These are phyloP conservation scores for Phaffia australis DNA, from an alignment of 768 basidiomycete species.

Conservation along the genomic window DNA sequence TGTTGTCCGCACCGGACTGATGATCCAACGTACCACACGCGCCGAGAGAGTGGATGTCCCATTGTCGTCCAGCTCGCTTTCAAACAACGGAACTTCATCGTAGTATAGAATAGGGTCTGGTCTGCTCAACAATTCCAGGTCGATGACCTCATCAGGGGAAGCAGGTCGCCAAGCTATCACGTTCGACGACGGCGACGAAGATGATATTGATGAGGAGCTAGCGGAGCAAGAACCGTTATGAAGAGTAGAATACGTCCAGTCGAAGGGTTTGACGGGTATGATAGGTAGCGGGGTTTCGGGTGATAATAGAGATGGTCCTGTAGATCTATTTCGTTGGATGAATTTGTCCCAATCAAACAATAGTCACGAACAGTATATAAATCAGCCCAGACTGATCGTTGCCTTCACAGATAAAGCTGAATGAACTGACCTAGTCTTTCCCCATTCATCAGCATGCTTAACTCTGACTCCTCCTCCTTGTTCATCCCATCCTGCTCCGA, in stretches of 20 bases:
- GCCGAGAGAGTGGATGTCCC: slow-evolving; percentile 75
- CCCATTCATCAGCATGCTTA: slow-evolving; percentile 87
- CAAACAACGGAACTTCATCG: slow-evolving; percentile 85
- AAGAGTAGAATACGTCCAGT: slow-evolving; percentile 94
- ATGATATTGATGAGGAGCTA: slow-evolving; percentile 1
- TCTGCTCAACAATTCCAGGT: slow-evolving; percentile 69
- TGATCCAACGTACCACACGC: slow-evolving; percentile 58
- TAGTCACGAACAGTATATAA: neutral
- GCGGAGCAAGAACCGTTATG: slow-evolving; percentile 50
- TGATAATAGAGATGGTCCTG: slow-evolving; percentile 28
- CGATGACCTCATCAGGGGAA: slow-evolving; percentile 53
- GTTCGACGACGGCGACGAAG: slow-evolving; percentile 1
- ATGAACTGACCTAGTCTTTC: slow-evolving; percentile 59
- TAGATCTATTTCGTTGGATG: slow-evolving; percentile 13
- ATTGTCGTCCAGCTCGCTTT: slow-evolving; percentile 96
- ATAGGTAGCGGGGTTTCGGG: slow-evolving; percentile 33
- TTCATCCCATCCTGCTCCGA: slow-evolving; percentile 58
- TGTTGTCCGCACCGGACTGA: no score
- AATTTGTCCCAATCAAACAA: neutral
- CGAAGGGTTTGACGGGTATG: slow-evolving; percentile 66
- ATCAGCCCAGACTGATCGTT: no score
- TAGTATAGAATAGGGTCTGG: slow-evolving; percentile 98
- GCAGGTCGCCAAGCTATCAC: slow-evolving; percentile 30
- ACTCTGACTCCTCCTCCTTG: slow-evolving; percentile 87
- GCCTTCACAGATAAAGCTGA: neutral